Conservation (phyloP, 257 asterid species). For the Eucommia ulmoides region DNA sequence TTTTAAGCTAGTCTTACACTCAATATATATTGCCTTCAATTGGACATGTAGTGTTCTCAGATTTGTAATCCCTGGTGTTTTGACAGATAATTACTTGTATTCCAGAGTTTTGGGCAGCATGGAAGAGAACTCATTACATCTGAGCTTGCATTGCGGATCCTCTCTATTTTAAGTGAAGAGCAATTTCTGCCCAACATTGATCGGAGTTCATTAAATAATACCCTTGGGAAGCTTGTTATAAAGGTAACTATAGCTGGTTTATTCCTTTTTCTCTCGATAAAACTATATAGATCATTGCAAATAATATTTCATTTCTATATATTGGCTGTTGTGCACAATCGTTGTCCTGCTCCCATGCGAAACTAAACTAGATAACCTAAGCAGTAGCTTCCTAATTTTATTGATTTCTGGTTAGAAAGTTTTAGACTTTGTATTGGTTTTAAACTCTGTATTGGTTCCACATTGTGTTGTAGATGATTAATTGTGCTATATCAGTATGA, state of each 20-base stretch:
- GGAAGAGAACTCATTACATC: conserved; percentile 97
- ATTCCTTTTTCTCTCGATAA: not conserved
- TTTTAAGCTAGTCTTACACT: conserved; percentile 8
- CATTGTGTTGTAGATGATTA: too few relatives aligned
- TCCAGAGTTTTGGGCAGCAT: conserved; percentile 99
- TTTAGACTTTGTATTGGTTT: not conserved
- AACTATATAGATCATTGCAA: not conserved
- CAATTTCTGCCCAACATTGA: conserved; percentile 72
- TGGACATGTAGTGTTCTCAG: conserved; percentile 60
- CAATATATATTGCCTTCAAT: conserved; percentile 11
- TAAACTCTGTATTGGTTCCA: too few relatives aligned
- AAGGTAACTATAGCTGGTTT: conserved; percentile 35
- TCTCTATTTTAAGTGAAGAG: conserved; percentile 91
- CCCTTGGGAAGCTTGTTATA: conserved; percentile 71
- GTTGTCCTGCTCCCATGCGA: too few relatives aligned
- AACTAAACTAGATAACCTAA: too few relatives aligned
- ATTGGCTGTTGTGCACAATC: too few relatives aligned
- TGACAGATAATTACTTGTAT: conserved; percentile 99
- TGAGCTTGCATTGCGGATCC: conserved; percentile 82
- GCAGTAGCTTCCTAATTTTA: not conserved
- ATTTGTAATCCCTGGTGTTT: conserved; percentile 81
- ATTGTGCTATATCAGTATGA: too few relatives aligned
- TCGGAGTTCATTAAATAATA: conserved; percentile 42
- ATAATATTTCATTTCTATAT: not conserved
- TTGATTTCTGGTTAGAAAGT: not conserved